Conservation (phyloP, 2,329 filamentous ascomycete species). For the Alternaria sp. region DNA sequence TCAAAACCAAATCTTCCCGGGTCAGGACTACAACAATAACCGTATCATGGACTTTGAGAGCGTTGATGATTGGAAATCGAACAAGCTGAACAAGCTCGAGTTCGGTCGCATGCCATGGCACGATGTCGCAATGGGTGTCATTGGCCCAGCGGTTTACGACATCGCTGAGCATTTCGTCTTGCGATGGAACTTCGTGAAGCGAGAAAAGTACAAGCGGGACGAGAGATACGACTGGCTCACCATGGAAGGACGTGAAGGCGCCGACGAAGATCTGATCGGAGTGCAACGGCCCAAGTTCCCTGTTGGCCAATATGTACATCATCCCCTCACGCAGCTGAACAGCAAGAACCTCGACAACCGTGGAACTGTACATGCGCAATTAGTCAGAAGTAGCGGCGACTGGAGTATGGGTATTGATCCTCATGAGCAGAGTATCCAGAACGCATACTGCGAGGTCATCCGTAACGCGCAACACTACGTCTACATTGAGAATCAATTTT, state of each 20-base stretch:
- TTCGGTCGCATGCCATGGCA: slow-evolving; percentile 98
- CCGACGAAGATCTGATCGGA: slow-evolving; percentile 83
- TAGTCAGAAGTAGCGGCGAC: slow-evolving; percentile 88
- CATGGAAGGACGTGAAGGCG: slow-evolving; percentile 75
- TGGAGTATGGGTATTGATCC: slow-evolving; percentile 89
- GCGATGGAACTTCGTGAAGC: slow-evolving; percentile 95
- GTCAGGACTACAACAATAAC: slow-evolving; percentile 98
- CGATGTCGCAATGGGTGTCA: slow-evolving; percentile 89
- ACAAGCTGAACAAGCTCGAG: slow-evolving; percentile 88
- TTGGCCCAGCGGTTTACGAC: slow-evolving; percentile 88
- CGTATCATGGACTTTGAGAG: slow-evolving; percentile 94
- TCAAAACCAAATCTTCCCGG: slow-evolving; percentile 84
- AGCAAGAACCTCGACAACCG: slow-evolving; percentile 65
- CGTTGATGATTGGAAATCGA: slow-evolving; percentile 89
- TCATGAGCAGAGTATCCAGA: slow-evolving; percentile 83
- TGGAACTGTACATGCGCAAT: slow-evolving; percentile 79
- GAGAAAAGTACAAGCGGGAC: slow-evolving; percentile 96
- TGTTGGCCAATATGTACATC: slow-evolving; percentile 83
- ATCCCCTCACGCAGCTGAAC: slow-evolving; percentile 74
- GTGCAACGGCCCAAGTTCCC: slow-evolving; percentile 90
- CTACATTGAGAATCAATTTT: slow-evolving; percentile 99
- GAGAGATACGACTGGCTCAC: slow-evolving; percentile 83
- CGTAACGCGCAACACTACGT: slow-evolving; percentile 87
- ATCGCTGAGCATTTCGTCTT: slow-evolving; percentile 95
- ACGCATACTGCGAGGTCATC: slow-evolving; percentile 85